A percentile compares a stretch with the other conserved stretches of the same genome.
These are phyloP conservation scores for Colletotrichum cereale DNA, from an alignment of 2,329 filamentous ascomycete genomes.

Conservation along the genomic window DNA sequence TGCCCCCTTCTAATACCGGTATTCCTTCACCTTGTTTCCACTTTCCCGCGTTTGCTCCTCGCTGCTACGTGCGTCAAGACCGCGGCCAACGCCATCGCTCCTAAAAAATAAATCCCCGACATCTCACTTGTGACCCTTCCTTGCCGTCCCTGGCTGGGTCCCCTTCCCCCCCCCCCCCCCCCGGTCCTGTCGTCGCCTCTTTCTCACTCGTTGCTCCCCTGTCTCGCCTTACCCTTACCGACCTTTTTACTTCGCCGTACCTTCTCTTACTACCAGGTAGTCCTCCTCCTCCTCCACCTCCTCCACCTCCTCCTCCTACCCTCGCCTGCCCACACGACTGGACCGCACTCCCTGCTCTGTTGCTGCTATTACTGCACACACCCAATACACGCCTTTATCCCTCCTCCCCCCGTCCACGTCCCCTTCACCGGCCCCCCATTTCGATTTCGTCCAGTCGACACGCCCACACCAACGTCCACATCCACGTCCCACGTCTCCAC, in stretches of 20 bases:
- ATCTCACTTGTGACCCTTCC: slow-evolving; percentile 32
- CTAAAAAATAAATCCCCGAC: slow-evolving; percentile 38
- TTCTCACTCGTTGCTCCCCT: slow-evolving; percentile 9
- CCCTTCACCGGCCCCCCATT: slow-evolving; percentile 33
- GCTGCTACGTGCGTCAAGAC: slow-evolving; percentile 26
- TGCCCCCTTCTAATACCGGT: slow-evolving; percentile 16
- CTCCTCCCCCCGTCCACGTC: slow-evolving; percentile 2
- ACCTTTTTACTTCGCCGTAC: not conserved
- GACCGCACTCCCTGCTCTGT: not conserved
- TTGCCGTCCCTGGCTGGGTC: slow-evolving; percentile 26
- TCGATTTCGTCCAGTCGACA: slow-evolving; percentile 29
- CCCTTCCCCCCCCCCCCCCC: not conserved
- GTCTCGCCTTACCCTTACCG: slow-evolving; percentile 29
- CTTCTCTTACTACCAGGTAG: no score
- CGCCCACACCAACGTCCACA: not conserved
- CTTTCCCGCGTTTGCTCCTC: slow-evolving; percentile 24
- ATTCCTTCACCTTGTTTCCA: slow-evolving; percentile 28
- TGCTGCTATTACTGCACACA: not conserved
- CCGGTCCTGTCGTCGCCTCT: slow-evolving; percentile 14
- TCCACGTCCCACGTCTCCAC: slow-evolving; percentile 23
- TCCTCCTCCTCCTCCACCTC: not conserved
- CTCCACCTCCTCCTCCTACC: slow-evolving; percentile 1
- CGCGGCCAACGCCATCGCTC: slow-evolving; percentile 35
- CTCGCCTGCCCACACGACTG: slow-evolving; percentile 10
- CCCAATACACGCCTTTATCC: slow-evolving; percentile 30